Base-by-base conservation (phyloP, 2,329 filamentous ascomycete species). In the Aspergillus phoenicis region DNA sequence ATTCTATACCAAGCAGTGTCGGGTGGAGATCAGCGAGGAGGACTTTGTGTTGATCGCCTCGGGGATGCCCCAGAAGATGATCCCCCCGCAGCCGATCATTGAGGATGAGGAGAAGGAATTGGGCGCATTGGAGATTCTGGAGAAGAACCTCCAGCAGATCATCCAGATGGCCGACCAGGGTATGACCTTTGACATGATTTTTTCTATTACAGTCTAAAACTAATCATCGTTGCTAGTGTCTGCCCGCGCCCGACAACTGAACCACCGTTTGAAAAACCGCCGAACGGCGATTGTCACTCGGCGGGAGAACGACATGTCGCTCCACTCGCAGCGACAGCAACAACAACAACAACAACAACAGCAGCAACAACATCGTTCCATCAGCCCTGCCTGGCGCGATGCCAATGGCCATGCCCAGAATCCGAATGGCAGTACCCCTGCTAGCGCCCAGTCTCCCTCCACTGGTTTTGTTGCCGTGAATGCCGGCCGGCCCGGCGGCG, bases 91-190 rank as follows among this genome's bases (percentile, higher is more conserved):
- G 64, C 91, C 91, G 0, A 88, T 95, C 52, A 87, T 90, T 61
- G 91, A 96, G 71, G 92, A 96, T 71, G 93, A 96, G 77, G 87
- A 89, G 72, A 91, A 92, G 66, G 92, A 97, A 73, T 77, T 96
- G 39, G 91, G 88, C 11, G 94, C 91, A 0, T 80, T 96, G 68
- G 91, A 95, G 68, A 93, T 96, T 54, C 77, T 96, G 28, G 91
- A 96, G 75, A 87, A 89, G 74, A 89, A 91, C 63, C 80, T 96
- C 38, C 86, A 87, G 39, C 84, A 90, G 66, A 85, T 96, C 47
- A 92, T 91, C 67, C 91, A 91, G 71, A 87, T 89, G 70, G 91
- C 92, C 3, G 92, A 96, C 71, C 89, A 91, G 80, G 87, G 84
- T 85, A 73, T 67, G 79, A 20, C 60, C 11, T 17, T 57, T 13